Conservation (phyloP, 495 filamentous ascomycete species). For the Penicillium angulare region DNA sequence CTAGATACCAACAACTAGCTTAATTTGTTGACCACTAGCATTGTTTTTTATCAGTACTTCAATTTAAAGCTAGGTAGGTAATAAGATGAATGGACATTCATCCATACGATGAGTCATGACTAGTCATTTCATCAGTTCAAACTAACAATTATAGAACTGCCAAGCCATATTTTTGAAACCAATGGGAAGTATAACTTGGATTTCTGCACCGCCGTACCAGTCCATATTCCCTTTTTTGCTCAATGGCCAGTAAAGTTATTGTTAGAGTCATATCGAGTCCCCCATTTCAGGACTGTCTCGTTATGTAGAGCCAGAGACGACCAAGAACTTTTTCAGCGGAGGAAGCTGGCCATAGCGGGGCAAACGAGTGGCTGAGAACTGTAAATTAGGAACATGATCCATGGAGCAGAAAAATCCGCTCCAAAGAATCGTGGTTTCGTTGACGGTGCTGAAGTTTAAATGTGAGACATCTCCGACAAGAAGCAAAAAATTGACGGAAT, state of each 20-base stretch:
- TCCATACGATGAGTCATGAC: no score
- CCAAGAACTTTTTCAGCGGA: neutral
- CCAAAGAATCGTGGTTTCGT: neutral
- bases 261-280: neutral
- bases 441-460: neutral
- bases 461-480: neutral
- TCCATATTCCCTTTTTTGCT: neutral
- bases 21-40: no score
- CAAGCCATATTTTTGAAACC: no score
- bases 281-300: neutral
- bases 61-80: no score
- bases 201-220: neutral
- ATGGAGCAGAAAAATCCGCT: neutral
- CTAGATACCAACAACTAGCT: no score
- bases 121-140: no score
- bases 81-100: no score
- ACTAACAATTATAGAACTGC: no score
- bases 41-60: no score
- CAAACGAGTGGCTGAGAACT: neutral
- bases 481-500: neutral
- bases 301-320: neutral
- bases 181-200: neutral
- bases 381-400: neutral
- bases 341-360: neutral
- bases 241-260: neutral